phyloP scores from a whole-genome alignment of 202 grass and related monocot species.

The Sporobolus alterniflorus region DNA sequence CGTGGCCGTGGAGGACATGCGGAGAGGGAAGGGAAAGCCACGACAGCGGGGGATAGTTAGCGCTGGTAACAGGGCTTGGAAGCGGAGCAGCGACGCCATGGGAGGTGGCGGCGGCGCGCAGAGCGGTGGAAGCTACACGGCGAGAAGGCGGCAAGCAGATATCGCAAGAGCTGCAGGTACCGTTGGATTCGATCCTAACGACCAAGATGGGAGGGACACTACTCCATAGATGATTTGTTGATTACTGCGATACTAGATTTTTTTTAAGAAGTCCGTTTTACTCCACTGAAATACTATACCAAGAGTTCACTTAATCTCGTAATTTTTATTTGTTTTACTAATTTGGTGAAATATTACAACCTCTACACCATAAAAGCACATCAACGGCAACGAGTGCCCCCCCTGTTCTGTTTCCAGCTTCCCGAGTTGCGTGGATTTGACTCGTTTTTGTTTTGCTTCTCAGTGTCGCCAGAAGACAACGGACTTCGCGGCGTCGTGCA shows the following conservation, averaged over 20 bases:
- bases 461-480: constrained; percentile 96
- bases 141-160: not conserved
- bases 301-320: no score
- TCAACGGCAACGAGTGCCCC: no score
- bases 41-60: not conserved
- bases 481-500: constrained; percentile 74
- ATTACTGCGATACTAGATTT: no score
- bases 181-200: constrained; percentile 18
- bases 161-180: not conserved
- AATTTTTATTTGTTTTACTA: no score
- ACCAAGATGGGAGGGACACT: not conserved
- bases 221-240: no score
- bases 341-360: no score
- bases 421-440: not conserved
- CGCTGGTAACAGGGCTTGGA: constrained; percentile 16
- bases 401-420: not conserved
- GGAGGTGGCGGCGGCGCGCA: constrained; percentile 8
- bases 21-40: not conserved
- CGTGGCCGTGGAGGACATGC: not conserved
- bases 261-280: no score
- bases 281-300: no score
- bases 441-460: not conserved
- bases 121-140: not conserved
- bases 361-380: no score
- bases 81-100: constrained; percentile 52